These are phyloP conservation scores for Puccinia sorghi DNA, from an alignment of 1,284 basidiomycete genomes.

Conservation along the genomic window DNA sequence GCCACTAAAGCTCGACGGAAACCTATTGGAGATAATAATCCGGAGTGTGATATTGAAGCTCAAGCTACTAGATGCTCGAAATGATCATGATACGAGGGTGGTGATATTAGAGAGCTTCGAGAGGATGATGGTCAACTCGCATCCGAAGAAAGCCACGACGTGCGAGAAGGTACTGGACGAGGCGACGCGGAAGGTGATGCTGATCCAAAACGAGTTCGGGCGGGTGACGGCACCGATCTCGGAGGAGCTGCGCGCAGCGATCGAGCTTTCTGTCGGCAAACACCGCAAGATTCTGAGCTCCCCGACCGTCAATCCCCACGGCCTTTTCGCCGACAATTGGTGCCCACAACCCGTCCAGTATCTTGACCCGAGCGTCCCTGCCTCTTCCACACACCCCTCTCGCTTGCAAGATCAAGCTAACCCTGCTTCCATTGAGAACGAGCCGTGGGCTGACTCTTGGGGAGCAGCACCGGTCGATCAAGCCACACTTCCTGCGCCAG, in stretches of 20 bases:
- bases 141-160: not conserved
- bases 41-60: not conserved
- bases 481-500: not conserved
- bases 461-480: not conserved
- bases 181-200: not conserved
- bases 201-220: not conserved
- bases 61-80: not conserved
- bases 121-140: not conserved
- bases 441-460: not conserved
- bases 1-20: not conserved
- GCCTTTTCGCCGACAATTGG: not conserved
- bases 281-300: not conserved
- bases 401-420: not conserved
- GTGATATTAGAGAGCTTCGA: not conserved
- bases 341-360: not conserved
- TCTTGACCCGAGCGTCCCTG: not conserved
- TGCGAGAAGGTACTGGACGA: not conserved
- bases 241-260: not conserved
- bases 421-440: not conserved
- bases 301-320: not conserved
- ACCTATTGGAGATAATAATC: constrained; percentile 7
- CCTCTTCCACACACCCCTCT: not conserved
- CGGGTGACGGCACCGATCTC: not conserved
- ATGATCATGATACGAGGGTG: not conserved
- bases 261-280: not conserved